Evolutionary conservation across 148 eudicot species (phyloP), one percentile per base, ranked within the genome.

Genomic region (Spergularia marina): DNA sequence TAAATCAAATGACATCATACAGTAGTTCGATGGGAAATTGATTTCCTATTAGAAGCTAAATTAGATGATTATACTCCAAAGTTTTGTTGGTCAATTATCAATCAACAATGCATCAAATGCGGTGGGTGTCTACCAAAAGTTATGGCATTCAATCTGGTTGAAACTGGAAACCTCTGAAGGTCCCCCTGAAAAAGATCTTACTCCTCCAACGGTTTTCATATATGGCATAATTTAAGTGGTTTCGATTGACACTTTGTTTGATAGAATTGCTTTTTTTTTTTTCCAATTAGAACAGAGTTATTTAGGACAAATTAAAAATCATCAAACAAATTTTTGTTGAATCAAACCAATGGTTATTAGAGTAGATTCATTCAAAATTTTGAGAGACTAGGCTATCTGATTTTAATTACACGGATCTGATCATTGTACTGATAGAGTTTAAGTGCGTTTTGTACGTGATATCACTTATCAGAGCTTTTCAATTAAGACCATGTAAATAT

Each of bases 41-140:
- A 53, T 53, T 67, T 67, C 39, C 49, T 55, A 10, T 4, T 40
- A 55, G 17, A 53, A 54, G 55, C 40, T 36, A 18, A 69, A 75
- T 20, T 49, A 49, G 71, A 52, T 56, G 10, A 66, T 44, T 52
- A 59, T 34, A 68, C 70, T 74, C 69, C 63, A 58, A 60, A 70
- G 49, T 12, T 61, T 40, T 74, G 74, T 75, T 65, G 74, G 77
- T 68, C 82, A 68, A 73, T 51, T 5, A 34, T 17, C 20, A 55
- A 72, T 72, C 65, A 66, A 59, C 9, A 74, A 67, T 53, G 61
- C 64, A 69, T 79, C 77, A 61, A 79, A 65, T 68, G 20, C 13
- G 20, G 78, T 79, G 78, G 74, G 82, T 18, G 62, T 74, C 74
- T 66, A 47, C 34, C 77, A 40, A 57, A 71, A 65, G 44, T 74